Evolutionary conservation across 1,284 basidiomycete species (phyloP), one percentile per base, ranked within the genome.

Genomic region (Papiliotrema terrestris): DNA sequence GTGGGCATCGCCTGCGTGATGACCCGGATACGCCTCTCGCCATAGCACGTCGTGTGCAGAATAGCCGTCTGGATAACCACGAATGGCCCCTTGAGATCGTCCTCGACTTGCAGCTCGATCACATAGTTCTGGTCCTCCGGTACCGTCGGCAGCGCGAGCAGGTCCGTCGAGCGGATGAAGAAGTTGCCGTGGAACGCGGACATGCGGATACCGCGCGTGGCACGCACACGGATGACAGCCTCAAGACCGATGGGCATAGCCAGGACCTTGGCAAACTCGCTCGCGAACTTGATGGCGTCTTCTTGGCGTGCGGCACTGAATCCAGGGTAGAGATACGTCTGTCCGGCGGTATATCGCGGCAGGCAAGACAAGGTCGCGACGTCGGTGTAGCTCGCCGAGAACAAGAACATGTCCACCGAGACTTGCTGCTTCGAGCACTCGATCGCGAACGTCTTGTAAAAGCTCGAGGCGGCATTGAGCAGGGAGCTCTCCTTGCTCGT

Each of bases 101-200:
- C 96, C 75, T 99, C 96, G 62, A 99, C 91, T 75, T 97, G 90
- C 25, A 98, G 82, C 77, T 99, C 96, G 70, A 98, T 96, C 15
- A 88, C 88, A 72, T 99, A 99, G 48, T 89, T 94, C 76, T 97
- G 92, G 71, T 99, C 94, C 66, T 91, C 86, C 11, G 96, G 93
- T 17, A 98, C 95, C 17, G 93, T 88, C 2, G 96, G 95, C 82
- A 98, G 88, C 2, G 95, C 93, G 35, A 98, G 83, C 36, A 98
- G 82, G 78, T 99, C 96, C 35, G 95, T 98, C 13, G 94, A 97
- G 49, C 96, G 87, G 51, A 98, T 93, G 75, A 99, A 98, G 81
- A 98, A 98, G 82, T 98, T 98, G 65, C 96, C 96, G 69, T 98
- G 93, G 88, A 97, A 99, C 1, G 91, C 91, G 5, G 92, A 87